phyloP scores from a whole-genome alignment of 2,329 filamentous ascomycete species.

The Dactylonectria macrodidyma region DNA sequence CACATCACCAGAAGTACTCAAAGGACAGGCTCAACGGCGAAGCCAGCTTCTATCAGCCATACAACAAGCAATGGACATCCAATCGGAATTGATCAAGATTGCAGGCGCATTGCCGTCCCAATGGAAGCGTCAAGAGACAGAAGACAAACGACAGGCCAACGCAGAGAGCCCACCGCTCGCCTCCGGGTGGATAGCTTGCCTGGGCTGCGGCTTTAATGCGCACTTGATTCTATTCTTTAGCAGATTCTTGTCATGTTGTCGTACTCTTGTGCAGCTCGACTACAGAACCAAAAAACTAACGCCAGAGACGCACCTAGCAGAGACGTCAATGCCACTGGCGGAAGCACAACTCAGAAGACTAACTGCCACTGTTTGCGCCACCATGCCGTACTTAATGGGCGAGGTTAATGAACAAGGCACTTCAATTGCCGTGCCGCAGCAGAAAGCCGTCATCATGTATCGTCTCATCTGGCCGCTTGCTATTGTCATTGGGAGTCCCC shows the following conservation, averaged over 20 bases:
- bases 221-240: constrained; percentile 30
- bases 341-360: constrained; percentile 22
- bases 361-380: constrained; percentile 18
- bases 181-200: constrained; percentile 29
- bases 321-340: constrained; percentile 12
- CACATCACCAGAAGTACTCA: constrained; percentile 3
- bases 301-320: constrained; percentile 25
- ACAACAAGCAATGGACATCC: constrained; percentile 27
- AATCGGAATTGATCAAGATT: constrained; percentile 22
- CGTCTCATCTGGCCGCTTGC: constrained; percentile 35
- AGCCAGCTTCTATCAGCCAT: constrained; percentile 23
- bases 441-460: constrained; percentile 33
- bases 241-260: constrained; percentile 25
- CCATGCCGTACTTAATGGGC: constrained; percentile 30
- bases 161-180: constrained; percentile 8
- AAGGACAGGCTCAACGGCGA: constrained; percentile 9
- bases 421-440: constrained; percentile 27
- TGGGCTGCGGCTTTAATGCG: constrained; percentile 25
- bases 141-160: constrained; percentile 24
- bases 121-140: constrained; percentile 23
- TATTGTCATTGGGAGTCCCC: constrained; percentile 18
- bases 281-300: background rate
- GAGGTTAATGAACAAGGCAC: constrained; percentile 31
- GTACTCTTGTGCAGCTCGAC: constrained; percentile 17
- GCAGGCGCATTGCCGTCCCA: background rate